Evolutionary conservation across 179 eudicot species (phyloP).

Genomic region (Silene coronaria): DNA sequence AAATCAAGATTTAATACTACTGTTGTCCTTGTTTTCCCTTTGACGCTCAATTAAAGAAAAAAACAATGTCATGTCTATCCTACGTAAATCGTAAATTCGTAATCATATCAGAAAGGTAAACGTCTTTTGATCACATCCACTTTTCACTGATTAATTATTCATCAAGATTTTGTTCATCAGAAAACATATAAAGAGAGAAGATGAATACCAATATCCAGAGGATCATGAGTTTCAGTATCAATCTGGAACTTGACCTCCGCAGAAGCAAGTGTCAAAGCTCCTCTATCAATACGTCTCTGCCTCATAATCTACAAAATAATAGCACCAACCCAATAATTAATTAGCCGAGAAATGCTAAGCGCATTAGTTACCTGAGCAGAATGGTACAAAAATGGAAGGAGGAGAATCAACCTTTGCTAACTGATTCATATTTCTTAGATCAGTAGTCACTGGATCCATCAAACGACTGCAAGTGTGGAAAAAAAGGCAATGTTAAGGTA

Average conservation of each 20-base stretch:
- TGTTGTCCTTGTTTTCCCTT: not conserved
- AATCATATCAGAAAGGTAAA: not conserved
- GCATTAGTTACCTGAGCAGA: not conserved
- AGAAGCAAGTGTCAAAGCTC: constrained; percentile 96
- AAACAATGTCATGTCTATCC: not conserved
- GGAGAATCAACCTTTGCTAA: constrained; percentile 68
- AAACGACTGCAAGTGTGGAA: constrained; percentile 52
- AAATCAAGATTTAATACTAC: too few relatives aligned
- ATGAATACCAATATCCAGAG: constrained; percentile 84
- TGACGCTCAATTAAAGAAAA: not conserved
- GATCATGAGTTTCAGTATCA: constrained; percentile 96
- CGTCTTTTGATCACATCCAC: not conserved
- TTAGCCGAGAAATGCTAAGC: not conserved
- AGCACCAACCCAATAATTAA: not conserved
- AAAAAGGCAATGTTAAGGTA: not conserved
- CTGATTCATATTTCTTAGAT: constrained; percentile 80
- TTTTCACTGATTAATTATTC: not conserved
- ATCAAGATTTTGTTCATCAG: not conserved
- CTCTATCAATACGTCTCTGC: constrained; percentile 92
- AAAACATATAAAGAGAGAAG: constrained; percentile 4
- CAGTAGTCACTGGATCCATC: constrained; percentile 80
- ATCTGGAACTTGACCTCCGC: constrained; percentile 98
- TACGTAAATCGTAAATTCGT: not conserved
- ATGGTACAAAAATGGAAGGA: not conserved
- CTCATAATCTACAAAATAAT: constrained; percentile 67